A percentile compares a stretch with the other conserved stretches of the same genome.
Evolutionary conservation across 1,284 basidiomycete genomes (phyloP).

Genomic region (Neonothopanus nambi): DNA sequence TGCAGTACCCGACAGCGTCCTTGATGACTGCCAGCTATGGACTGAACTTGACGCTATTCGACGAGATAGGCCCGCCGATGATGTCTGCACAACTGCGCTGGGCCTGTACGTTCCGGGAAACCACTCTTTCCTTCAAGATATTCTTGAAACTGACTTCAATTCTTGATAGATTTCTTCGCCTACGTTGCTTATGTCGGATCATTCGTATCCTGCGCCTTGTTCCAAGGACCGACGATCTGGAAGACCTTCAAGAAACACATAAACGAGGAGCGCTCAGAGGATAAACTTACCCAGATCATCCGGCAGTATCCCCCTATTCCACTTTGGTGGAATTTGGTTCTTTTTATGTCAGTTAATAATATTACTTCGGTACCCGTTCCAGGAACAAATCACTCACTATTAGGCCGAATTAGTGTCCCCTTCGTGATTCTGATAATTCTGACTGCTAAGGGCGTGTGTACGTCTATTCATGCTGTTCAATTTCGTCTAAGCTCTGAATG

Average conservation of each 20-base stretch:
- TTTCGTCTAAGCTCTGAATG: background rate
- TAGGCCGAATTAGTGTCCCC: conserved; percentile 14
- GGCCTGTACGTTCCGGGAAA: conserved; percentile 19
- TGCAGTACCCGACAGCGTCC: conserved; percentile 21
- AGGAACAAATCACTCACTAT: background rate
- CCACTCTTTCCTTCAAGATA: background rate
- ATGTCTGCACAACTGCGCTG: conserved; percentile 28
- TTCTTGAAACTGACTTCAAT: background rate
- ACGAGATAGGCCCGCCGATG: conserved; percentile 23
- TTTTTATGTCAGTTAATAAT: conserved; percentile 18
- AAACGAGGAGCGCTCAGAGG: conserved; percentile 15
- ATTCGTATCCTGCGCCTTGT: conserved; percentile 23
- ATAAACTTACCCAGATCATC: conserved; percentile 26
- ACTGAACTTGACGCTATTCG: conserved; percentile 22
- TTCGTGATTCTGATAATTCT: conserved; percentile 22
- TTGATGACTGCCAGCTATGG: conserved; percentile 22
- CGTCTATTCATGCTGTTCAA: background rate
- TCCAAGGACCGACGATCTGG: conserved; percentile 25
- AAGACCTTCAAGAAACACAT: conserved; percentile 14
- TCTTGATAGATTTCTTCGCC: conserved; percentile 11
- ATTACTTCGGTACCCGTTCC: background rate
- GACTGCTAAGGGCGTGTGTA: conserved; percentile 22
- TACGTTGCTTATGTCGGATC: conserved; percentile 26
- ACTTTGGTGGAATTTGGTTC: conserved; percentile 25
- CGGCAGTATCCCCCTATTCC: conserved; percentile 25